Conservation (phyloP, 768 basidiomycete genomes). For the Mycena filopes region DNA sequence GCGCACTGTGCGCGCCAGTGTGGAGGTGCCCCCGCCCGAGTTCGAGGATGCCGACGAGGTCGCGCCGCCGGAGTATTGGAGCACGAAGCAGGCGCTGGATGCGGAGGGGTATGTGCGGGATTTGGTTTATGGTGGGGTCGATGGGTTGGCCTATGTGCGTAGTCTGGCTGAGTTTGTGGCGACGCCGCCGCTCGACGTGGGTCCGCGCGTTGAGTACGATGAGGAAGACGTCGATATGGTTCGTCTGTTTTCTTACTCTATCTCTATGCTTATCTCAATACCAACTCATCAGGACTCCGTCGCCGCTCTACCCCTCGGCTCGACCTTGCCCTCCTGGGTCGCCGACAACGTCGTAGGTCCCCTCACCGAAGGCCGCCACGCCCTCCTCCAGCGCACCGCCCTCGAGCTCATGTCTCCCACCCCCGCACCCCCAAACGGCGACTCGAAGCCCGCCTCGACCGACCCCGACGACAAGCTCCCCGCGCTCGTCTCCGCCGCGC, state of each 20-base stretch:
- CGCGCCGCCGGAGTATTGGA: constrained; percentile 56
- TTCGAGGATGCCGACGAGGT: constrained; percentile 8
- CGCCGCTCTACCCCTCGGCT: constrained; percentile 41
- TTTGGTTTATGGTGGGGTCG: constrained; percentile 83
- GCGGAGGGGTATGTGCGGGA: constrained; percentile 77
- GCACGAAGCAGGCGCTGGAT: constrained; percentile 55
- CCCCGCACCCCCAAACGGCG: constrained; percentile 12
- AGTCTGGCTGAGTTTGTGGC: constrained; percentile 80
- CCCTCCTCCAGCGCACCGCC: constrained; percentile 55
- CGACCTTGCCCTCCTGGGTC: constrained; percentile 56
- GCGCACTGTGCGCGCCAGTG: constrained; percentile 12
- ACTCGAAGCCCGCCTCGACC: not conserved
- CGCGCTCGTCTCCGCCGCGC: constrained; percentile 50
- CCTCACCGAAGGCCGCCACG: constrained; percentile 59
- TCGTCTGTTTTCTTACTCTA: not conserved
- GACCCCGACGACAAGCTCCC: constrained; percentile 26
- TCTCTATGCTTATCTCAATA: not conserved
- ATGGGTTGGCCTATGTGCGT: constrained; percentile 79
- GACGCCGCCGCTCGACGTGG: constrained; percentile 34
- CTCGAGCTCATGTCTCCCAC: constrained; percentile 38
- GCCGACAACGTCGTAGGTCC: constrained; percentile 55
- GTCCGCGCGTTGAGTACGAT: constrained; percentile 21
- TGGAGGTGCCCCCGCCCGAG: constrained; percentile 33
- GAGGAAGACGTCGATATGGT: constrained; percentile 15
- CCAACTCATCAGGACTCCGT: constrained; percentile 19